These are phyloP conservation scores for Allium cepa DNA, from an alignment of 106 monocot genomes.

Conservation along the genomic window DNA sequence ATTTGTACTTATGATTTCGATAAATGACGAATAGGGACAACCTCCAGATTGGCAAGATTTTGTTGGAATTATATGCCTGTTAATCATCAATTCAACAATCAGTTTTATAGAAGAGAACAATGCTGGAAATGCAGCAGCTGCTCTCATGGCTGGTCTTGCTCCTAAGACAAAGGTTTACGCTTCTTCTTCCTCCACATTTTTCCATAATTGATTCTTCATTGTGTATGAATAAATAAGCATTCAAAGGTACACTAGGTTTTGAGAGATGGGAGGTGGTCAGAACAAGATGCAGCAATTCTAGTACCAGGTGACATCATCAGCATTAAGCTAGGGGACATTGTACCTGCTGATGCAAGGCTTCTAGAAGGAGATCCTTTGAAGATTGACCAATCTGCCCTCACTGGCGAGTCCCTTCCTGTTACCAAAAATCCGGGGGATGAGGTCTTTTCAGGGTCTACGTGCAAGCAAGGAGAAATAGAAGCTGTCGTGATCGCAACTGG, in stretches of 20 bases:
- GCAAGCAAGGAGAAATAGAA: constrained; percentile 92
- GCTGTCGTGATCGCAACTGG: constrained; percentile 94
- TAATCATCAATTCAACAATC: constrained; percentile 58
- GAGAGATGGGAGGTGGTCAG: constrained; percentile 51
- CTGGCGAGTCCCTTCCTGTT: constrained; percentile 79
- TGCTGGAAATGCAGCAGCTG: constrained; percentile 57
- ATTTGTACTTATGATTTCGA: too few species aligned
- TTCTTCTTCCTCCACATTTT: not conserved
- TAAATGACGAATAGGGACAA: constrained; percentile 16
- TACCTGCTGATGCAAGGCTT: constrained; percentile 80
- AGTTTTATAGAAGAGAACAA: constrained; percentile 65
- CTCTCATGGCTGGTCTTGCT: constrained; percentile 54
- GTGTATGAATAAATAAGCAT: not conserved
- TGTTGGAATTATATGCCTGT: constrained; percentile 32
- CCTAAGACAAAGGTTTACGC: constrained; percentile 37
- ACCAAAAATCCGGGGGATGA: constrained; percentile 71
- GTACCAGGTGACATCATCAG: constrained; percentile 74
- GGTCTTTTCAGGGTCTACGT: constrained; percentile 85
- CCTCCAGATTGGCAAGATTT: constrained; percentile 61
- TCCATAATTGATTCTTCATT: not conserved
- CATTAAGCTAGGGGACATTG: constrained; percentile 88
- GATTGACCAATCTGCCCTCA: constrained; percentile 87
- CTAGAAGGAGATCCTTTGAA: constrained; percentile 85
- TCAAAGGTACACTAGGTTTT: constrained; percentile 14
- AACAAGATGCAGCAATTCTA: constrained; percentile 54